Evolutionary conservation across 768 basidiomycete genomes (phyloP), one percentile per base, ranked within the genome.

Genomic region (Amanita thiersii): DNA sequence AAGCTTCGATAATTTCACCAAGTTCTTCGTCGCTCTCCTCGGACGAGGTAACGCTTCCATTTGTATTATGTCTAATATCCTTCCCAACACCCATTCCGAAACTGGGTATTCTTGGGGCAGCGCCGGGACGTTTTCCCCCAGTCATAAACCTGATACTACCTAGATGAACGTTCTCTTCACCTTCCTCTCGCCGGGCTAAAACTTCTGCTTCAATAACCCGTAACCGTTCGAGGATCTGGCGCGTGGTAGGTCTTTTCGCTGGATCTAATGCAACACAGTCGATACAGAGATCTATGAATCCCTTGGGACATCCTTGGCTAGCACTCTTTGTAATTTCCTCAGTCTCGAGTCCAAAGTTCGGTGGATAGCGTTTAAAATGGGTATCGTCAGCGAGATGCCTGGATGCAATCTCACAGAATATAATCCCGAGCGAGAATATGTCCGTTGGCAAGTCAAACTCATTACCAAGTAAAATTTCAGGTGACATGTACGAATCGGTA

Each of bases 401-500:
- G 2, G 86, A 75, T 0, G 83, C 70, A 54, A 99, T 90, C 63
- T 99, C 94, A 52, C 88, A 88, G 55, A 96, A 85, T 46, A 91
- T 90, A 53, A 94, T 76, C 0, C 90, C 93, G 7, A 97, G 75
- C 4, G 91, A 93, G 60, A 91, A 98, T 1, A 96, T 81, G 55
- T 99, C 94, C 4, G 94, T 96, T 3, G 88, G 81, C 4, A 97
- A 75, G 57, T 89, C 87, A 50, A 99, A 99, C 54, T 92, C 86
- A 39, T 84, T 77, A 17, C 93, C 92, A 7, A 89, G 69, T 1
- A 94, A 68, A 50, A 98, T 96, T 58, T 97, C 94, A 0, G 94
- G 94, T 2, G 87, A 90, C 94, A 97, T 97, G 64, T 96, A 94
- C 4, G 89, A 86, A 53, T 89, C 85, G 2, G 86, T 88, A n/a